Base-by-base conservation (phyloP, 2,329 filamentous ascomycete genomes). In the Colletotrichum tanaceti region DNA sequence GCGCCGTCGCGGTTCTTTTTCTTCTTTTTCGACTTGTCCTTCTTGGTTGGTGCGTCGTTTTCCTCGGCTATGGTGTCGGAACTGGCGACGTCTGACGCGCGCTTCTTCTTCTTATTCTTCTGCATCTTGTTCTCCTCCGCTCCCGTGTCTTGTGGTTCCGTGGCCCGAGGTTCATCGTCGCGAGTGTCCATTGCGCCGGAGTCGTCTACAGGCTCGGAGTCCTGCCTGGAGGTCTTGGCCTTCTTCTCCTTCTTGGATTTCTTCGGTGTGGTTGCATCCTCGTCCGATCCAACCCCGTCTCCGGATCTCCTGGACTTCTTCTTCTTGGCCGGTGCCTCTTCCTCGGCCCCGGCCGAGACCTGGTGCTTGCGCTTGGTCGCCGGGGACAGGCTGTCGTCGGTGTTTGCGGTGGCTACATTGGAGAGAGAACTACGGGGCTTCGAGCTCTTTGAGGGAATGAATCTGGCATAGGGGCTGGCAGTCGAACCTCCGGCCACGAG, bases 331-430 rank as follows among this genome's bases (percentile, higher is more conserved):
- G 73, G 75, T 52, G 65, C 32, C 71, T 75, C 67, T 60, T 73
- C 73, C 24, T 74, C 70, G 43, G 58, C 72, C 72, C 75, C 74
- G 54, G 77, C 72, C 41, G 65, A 75, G 65, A 73, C 68, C 39
- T 79, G 76, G 64, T 82, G 75, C 71, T 81, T 82, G 58, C 79
- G 74, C 69, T 81, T 82, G 20, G 44, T 71, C 3, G 61, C 53
- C 11, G 65, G 65, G n/a, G 68, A 65, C 14, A 58, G 46, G 1
- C 13, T 43, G 22, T 54, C 53, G n/a, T 54, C 18, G 32, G 53
- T 22, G 10, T 62, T 53, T 39, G 50, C 20, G 16, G 24, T 39
- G 6, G n/a, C 13, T 2, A 44, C 43, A 47, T n/a, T 63, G 2
- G 41, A 20, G 14, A 64, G 38, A 13, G 66, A 62, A 7, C 57